Evolutionary conservation across 164 flowering plant genomes (phyloP).

Genomic region (Malania oleifera): DNA sequence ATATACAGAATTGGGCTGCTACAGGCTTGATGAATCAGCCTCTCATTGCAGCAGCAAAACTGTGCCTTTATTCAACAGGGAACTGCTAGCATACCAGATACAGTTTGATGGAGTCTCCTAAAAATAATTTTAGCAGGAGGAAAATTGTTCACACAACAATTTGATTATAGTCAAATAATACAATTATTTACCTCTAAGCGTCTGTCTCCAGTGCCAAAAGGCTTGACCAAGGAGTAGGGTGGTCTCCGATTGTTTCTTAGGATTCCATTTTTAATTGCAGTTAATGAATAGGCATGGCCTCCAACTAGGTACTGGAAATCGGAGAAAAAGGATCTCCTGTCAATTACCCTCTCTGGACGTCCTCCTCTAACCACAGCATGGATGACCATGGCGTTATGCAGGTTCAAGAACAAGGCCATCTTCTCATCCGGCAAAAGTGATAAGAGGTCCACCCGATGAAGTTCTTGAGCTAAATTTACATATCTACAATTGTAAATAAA

Average conservation of each 20-base stretch:
- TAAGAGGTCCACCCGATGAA: constrained; percentile 65
- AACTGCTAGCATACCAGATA: too few species aligned
- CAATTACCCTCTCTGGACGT: constrained; percentile 65
- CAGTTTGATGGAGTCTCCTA: background rate
- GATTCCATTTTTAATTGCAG: constrained; percentile 62
- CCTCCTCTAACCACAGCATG: constrained; percentile 81
- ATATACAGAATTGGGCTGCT: too few species aligned
- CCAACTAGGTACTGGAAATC: constrained; percentile 80
- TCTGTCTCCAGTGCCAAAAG: constrained; percentile 53
- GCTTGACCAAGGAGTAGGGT: constrained; percentile 59
- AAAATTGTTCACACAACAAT: too few species aligned
- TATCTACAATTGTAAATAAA: constrained; percentile 44
- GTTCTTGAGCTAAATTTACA: constrained; percentile 58
- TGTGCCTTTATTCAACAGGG: too few species aligned
- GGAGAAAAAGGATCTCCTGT: constrained; percentile 60
- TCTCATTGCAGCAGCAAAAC: too few species aligned
- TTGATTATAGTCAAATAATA: too few species aligned
- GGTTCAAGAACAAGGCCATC: constrained; percentile 79
- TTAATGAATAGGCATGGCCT: constrained; percentile 71
- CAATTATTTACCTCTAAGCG: constrained; percentile 58
- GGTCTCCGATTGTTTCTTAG: constrained; percentile 69
- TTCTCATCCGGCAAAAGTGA: constrained; percentile 53
- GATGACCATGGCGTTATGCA: constrained; percentile 90
- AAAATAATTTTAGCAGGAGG: background rate
- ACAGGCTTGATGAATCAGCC: too few species aligned